Conservation (phyloP, 495 filamentous ascomycete species). For the Daldinia caldariorum region DNA sequence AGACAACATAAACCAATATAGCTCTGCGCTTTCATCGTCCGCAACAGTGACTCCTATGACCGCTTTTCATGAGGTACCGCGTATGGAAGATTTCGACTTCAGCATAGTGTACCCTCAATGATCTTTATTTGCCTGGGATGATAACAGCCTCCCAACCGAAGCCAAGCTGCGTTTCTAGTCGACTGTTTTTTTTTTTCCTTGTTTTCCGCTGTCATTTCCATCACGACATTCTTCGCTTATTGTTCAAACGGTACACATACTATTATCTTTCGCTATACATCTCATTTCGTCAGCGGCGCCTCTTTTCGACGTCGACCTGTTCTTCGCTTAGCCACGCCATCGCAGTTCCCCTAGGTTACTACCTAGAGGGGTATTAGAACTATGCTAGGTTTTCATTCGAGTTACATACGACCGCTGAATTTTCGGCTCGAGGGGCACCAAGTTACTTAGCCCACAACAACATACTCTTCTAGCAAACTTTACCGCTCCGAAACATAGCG, state of each 20-base stretch:
- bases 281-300: background rate
- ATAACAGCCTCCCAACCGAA: slow-evolving; percentile 4
- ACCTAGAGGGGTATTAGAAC: background rate
- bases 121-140: slow-evolving; percentile 16
- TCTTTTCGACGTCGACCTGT: background rate
- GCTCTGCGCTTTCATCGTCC: slow-evolving; percentile 53
- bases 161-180: background rate
- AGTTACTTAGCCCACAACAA: background rate
- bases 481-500: slow-evolving; percentile 23
- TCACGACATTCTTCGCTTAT: background rate
- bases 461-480: background rate
- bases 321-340: background rate
- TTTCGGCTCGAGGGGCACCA: background rate
- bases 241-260: background rate
- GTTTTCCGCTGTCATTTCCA: background rate
- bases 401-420: slow-evolving; percentile 17
- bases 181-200: too few species aligned
- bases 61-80: slow-evolving; percentile 37
- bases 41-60: slow-evolving; percentile 54
- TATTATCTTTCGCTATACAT: slow-evolving; percentile 1
- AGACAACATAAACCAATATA: slow-evolving; percentile 48
- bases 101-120: slow-evolving; percentile 40
- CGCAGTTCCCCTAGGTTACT: background rate
- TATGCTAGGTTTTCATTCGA: slow-evolving; percentile 8
- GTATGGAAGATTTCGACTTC: slow-evolving; percentile 41